Evolutionary conservation across 495 filamentous ascomycete genomes (phyloP).

Genomic region (Poronia punctata): DNA sequence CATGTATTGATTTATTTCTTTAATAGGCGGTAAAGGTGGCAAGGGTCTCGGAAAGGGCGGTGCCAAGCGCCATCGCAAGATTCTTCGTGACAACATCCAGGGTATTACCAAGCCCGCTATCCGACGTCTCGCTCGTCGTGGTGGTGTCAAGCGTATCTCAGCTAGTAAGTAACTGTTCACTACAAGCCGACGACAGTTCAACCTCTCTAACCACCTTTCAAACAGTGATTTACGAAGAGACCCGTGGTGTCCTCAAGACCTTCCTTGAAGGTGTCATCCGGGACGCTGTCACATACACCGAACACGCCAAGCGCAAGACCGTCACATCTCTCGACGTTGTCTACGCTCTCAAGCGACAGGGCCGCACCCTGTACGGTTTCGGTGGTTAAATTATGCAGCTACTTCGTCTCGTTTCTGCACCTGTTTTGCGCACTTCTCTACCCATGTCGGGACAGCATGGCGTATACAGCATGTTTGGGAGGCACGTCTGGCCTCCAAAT

Average conservation of each 20-base stretch:
- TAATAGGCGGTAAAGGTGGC: slow-evolving; percentile 83
- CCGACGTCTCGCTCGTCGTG: slow-evolving; percentile 98
- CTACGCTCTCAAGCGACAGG: slow-evolving; percentile 91
- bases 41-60: slow-evolving; percentile 87
- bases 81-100: slow-evolving; percentile 99
- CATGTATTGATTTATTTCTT: slow-evolving; percentile 62
- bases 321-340: slow-evolving; percentile 94
- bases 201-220: slow-evolving; percentile 78
- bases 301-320: slow-evolving; percentile 97
- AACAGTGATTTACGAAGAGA: slow-evolving; percentile 99
- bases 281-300: slow-evolving; percentile 96
- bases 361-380: slow-evolving; percentile 96
- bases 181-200: too few relatives aligned
- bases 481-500: slow-evolving; percentile 2
- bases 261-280: slow-evolving; percentile 99
- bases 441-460: neutral
- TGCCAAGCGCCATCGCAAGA: slow-evolving; percentile 97
- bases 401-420: neutral
- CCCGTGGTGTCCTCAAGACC: slow-evolving; percentile 99
- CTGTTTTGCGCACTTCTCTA: neutral
- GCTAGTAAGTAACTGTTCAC: slow-evolving; percentile 71
- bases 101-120: slow-evolving; percentile 99
- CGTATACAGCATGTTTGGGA: neutral
- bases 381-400: slow-evolving; percentile 63
- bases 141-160: slow-evolving; percentile 99